phyloP scores from a whole-genome alignment of 2,329 filamentous ascomycete genomes.

The Cyclaneusma minus region DNA sequence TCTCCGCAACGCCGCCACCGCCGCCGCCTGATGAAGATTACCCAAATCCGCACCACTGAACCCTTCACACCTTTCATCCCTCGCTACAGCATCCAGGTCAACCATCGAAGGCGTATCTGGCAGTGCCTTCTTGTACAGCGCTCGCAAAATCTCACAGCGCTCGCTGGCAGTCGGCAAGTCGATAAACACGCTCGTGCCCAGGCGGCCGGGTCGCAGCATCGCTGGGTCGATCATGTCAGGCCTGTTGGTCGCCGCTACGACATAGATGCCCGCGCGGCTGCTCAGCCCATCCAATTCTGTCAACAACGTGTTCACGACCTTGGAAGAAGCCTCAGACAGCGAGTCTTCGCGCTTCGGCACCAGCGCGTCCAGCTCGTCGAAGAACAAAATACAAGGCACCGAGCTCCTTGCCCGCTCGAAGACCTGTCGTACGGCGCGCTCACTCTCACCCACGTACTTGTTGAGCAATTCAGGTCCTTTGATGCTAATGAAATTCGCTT shows the following conservation, averaged over 20 bases:
- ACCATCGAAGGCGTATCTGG: slow-evolving; percentile 33
- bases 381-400: slow-evolving; percentile 89
- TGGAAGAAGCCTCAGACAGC: slow-evolving; percentile 66
- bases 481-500: slow-evolving; percentile 96
- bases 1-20: slow-evolving; percentile 18
- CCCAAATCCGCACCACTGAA: slow-evolving; percentile 59
- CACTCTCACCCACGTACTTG: slow-evolving; percentile 94
- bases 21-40: slow-evolving; percentile 27
- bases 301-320: slow-evolving; percentile 88
- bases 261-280: slow-evolving; percentile 71
- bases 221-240: slow-evolving; percentile 95
- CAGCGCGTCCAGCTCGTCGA: slow-evolving; percentile 90
- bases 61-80: slow-evolving; percentile 49
- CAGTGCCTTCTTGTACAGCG: slow-evolving; percentile 39
- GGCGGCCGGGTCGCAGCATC: slow-evolving; percentile 79
- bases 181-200: slow-evolving; percentile 81
- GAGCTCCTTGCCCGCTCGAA: slow-evolving; percentile 78
- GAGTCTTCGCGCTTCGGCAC: slow-evolving; percentile 70
- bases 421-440: slow-evolving; percentile 81
- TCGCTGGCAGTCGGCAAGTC: slow-evolving; percentile 69
- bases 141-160: slow-evolving; percentile 70
- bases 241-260: slow-evolving; percentile 88
- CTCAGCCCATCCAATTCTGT: slow-evolving; percentile 84
- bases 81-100: slow-evolving; percentile 47
- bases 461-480: slow-evolving; percentile 93